Evolutionary conservation across 192 early-diverging fungal species (phyloP).

Genomic region (Podila minutissima): DNA sequence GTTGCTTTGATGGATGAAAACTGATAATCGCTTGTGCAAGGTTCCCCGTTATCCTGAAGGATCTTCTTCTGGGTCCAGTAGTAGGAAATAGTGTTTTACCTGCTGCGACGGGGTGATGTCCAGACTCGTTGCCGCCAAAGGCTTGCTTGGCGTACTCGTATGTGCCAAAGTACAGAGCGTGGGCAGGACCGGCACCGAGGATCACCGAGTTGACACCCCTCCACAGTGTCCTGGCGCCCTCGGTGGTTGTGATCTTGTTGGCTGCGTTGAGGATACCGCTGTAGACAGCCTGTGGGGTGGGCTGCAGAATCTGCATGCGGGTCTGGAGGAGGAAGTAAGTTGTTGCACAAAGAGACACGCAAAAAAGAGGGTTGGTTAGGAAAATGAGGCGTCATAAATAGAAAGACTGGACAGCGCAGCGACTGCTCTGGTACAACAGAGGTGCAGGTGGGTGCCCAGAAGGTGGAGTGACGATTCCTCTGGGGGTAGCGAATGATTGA

Average conservation of each 20-base stretch:
- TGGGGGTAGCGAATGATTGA: too few relatives aligned
- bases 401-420: neutral
- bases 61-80: neutral
- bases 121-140: slow-evolving; percentile 66
- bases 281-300: slow-evolving; percentile 75
- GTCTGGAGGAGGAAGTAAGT: slow-evolving; percentile 65
- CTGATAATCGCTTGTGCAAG: too few relatives aligned
- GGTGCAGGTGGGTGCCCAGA: neutral
- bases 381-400: neutral
- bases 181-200: slow-evolving; percentile 93
- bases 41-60: too few relatives aligned
- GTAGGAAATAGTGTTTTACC: slow-evolving; percentile 43
- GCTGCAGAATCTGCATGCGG: slow-evolving; percentile 89
- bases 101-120: slow-evolving; percentile 69
- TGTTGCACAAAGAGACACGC: neutral
- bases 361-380: slow-evolving; percentile 7
- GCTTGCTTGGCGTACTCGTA: slow-evolving; percentile 92
- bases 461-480: neutral
- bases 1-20: too few relatives aligned
- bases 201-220: slow-evolving; percentile 93
- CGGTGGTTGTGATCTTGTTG: slow-evolving; percentile 74
- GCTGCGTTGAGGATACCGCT: slow-evolving; percentile 76
- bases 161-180: slow-evolving; percentile 94
- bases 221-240: slow-evolving; percentile 87
- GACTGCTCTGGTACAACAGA: neutral